These are phyloP conservation scores for Cystofilobasidium ferigula DNA, from an alignment of 768 basidiomycete genomes.

Conservation along the genomic window DNA sequence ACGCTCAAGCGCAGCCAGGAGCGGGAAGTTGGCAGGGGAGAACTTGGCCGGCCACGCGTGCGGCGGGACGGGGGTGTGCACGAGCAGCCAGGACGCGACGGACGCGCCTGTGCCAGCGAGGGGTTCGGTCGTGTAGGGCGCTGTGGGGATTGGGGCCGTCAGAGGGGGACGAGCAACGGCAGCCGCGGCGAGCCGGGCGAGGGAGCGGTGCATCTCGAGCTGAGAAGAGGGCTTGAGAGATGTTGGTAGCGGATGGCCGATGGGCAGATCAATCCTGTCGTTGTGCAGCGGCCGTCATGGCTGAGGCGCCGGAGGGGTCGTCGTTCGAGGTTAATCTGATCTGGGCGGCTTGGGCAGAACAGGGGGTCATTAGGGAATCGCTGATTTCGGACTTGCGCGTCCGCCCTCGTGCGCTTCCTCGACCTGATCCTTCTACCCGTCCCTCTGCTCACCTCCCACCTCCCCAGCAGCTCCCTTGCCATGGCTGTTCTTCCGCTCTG, in stretches of 20 bases:
- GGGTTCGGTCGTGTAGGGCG: constrained; percentile 3
- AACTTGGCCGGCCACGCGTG: constrained; percentile 18
- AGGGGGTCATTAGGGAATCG: too few species aligned
- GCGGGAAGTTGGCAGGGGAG: background rate
- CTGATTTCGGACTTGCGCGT: too few species aligned
- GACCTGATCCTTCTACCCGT: background rate
- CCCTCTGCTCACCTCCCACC: background rate
- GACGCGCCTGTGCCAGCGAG: constrained; percentile 2
- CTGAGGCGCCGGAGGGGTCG: too few species aligned
- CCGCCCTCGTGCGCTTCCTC: background rate
- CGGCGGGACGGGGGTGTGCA: constrained; percentile 12
- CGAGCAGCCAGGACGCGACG: background rate
- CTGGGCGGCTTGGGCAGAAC: too few species aligned
- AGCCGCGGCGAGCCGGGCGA: background rate
- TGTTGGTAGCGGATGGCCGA: background rate
- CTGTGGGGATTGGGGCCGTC: constrained; percentile 4
- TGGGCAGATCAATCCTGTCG: too few species aligned
- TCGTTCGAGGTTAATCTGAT: too few species aligned
- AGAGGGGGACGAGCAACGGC: background rate
- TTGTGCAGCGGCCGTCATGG: too few species aligned
- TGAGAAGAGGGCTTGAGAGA: background rate
- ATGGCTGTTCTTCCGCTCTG: constrained; percentile 10
- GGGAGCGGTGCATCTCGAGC: background rate
- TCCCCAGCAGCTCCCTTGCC: background rate
- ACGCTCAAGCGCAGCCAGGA: background rate